phyloP scores from a whole-genome alignment of 371 early-diverging fungal species.

The Rhizomucor pusillus region DNA sequence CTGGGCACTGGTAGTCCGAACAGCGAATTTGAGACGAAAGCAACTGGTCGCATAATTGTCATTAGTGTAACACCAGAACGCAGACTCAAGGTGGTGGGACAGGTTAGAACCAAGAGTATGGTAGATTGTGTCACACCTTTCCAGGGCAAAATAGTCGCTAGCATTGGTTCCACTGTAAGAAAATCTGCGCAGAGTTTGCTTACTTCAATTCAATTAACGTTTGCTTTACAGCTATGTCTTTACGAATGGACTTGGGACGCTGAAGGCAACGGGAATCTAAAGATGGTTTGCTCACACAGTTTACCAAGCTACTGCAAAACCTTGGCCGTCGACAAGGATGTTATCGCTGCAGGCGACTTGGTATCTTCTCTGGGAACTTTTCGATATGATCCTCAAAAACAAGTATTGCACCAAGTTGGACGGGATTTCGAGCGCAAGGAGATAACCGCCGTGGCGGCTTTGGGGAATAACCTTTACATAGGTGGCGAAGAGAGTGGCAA shows the following conservation, averaged over 20 bases:
- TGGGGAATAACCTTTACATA: constrained; percentile 61
- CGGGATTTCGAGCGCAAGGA: constrained; percentile 64
- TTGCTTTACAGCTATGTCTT: constrained; percentile 26
- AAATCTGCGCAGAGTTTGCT: too few species aligned
- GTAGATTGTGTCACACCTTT: constrained; percentile 50
- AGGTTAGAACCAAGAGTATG: constrained; percentile 46
- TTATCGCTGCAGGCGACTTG: constrained; percentile 32
- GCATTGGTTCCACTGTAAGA: constrained; percentile 54
- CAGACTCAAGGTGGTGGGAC: constrained; percentile 38
- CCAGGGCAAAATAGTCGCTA: constrained; percentile 53
- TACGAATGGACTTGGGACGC: constrained; percentile 34
- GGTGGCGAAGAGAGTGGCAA: constrained; percentile 65
- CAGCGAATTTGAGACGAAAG: constrained; percentile 51
- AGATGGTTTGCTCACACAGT: constrained; percentile 17
- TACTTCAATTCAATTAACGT: too few species aligned
- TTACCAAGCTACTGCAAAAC: constrained; percentile 30
- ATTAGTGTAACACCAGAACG: constrained; percentile 40
- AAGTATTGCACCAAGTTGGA: constrained; percentile 63
- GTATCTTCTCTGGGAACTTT: constrained; percentile 31
- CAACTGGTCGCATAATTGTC: constrained; percentile 58
- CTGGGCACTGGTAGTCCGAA: constrained; percentile 61
- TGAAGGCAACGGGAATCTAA: constrained; percentile 26
- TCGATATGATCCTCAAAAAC: constrained; percentile 49
- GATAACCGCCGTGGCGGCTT: constrained; percentile 62
- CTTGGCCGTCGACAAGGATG: constrained; percentile 22